Base-by-base conservation (phyloP, 169 alveolate genomes). In the Plasmodium malariae region DNA sequence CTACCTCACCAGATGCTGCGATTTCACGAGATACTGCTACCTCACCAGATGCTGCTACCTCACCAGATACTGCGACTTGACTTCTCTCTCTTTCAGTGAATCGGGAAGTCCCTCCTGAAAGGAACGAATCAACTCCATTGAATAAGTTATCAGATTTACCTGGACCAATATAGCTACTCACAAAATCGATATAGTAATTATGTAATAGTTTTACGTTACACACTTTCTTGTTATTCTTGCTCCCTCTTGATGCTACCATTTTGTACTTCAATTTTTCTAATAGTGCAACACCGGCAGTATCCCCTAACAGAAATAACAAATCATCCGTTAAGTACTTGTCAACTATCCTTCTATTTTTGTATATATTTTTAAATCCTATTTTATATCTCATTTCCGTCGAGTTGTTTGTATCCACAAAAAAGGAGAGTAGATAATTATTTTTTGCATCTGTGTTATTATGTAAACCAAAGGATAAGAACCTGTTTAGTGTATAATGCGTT, bases 211-310 rank as follows among this genome's bases (percentile, higher is more conserved):
- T n/a, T 17, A 68, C 11, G 19, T 76, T 62, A 40, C 87, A 73
- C 17, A 69, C 62, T 26, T 62, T 76, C 62, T 63, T 67, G n/a
- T n/a, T n/a, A n/a, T n/a, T n/a, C 26, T 80, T 80, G 21, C 24
- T 67, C 28, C 3, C 28, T 65, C 26, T 59, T 30, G 32, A 2
- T 14, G n/a, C 48, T 14, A 26, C 43, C 9, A 48, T 65, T 57
- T 45, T 24, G 21, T 14, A 26, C 26, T 80, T 57, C 37, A 80
- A 28, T 7, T 21, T 40, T 36, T 54, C 43, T 32, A 80, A 26
- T 4, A 5, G 21, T 19, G 43, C 32, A 1, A 5, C 21, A 67
- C 49, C 51, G 26, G 43, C 32, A 1, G 1, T 28, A 67, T 65
- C 51, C 0, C 19, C 1, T 5, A 65, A 37, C 17, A 80, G n/a